Conservation (phyloP, 345 rosid genomes). For the Aquilaria sinensis region DNA sequence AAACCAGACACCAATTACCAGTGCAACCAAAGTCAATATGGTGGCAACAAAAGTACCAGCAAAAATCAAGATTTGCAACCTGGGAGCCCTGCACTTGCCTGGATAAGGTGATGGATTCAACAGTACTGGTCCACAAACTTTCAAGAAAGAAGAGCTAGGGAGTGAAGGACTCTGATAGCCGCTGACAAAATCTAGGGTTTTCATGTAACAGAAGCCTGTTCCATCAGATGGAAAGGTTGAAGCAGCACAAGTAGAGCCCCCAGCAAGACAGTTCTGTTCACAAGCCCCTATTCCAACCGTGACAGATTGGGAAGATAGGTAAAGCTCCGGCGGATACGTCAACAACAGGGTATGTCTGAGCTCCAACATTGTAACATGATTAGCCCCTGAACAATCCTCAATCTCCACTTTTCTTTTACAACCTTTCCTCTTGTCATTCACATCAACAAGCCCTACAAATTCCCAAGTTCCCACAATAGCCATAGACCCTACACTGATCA, state of each 20-base stretch:
- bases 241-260: conserved; percentile 30
- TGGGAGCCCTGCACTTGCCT: conserved; percentile 16
- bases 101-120: conserved; percentile 19
- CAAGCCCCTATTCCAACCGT: conserved; percentile 37
- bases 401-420: conserved; percentile 47
- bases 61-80: conserved; percentile 31
- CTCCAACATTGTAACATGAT: conserved; percentile 34
- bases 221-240: conserved; percentile 51
- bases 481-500: conserved; percentile 47
- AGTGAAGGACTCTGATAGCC: conserved; percentile 42
- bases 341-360: conserved; percentile 32
- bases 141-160: conserved; percentile 43
- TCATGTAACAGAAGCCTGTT: conserved; percentile 44
- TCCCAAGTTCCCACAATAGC: conserved; percentile 50
- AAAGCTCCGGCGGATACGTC: conserved; percentile 18
- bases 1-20: conserved; percentile 41
- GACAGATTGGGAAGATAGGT: conserved; percentile 13
- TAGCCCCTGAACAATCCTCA: conserved; percentile 26
- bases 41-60: conserved; percentile 27
- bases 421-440: conserved; percentile 36
- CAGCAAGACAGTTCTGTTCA: conserved; percentile 32
- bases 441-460: conserved; percentile 41
- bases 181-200: conserved; percentile 34
- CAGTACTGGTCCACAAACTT: conserved; percentile 44
- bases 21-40: conserved; percentile 23